These are phyloP conservation scores for Nitzschia palea DNA, from an alignment of 108 stramenopile genomes.

Conservation along the genomic window DNA sequence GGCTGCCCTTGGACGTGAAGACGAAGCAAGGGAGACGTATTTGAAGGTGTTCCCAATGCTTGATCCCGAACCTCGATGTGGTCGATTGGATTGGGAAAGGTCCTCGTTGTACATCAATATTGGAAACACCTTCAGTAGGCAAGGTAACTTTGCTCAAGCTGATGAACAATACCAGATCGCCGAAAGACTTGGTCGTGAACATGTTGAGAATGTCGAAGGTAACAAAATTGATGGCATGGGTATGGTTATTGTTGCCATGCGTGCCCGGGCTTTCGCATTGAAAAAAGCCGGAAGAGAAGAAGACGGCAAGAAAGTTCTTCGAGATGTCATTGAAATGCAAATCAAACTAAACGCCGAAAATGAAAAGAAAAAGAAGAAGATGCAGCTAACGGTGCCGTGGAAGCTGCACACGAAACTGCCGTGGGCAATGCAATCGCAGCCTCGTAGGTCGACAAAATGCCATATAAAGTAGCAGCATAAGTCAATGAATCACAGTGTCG, in stretches of 20 bases:
- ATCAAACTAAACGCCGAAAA: slow-evolving; percentile 66
- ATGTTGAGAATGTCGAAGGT: slow-evolving; percentile 69
- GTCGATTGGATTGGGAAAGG: slow-evolving; percentile 90
- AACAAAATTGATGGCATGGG: slow-evolving; percentile 83
- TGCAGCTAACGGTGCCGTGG: slow-evolving; percentile 33
- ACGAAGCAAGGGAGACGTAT: slow-evolving; percentile 78
- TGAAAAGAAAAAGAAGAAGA: slow-evolving; percentile 69
- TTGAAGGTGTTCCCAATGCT: slow-evolving; percentile 73
- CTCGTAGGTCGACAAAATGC: neutral
- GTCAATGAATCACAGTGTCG: no score
- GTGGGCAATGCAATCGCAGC: slow-evolving; percentile 1
- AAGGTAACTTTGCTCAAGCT: slow-evolving; percentile 73
- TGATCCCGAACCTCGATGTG: slow-evolving; percentile 76
- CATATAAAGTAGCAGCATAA: neutral
- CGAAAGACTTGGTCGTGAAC: slow-evolving; percentile 77
- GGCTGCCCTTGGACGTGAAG: slow-evolving; percentile 74
- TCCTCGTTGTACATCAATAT: slow-evolving; percentile 82
- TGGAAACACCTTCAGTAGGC: slow-evolving; percentile 81
- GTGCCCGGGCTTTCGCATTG: slow-evolving; percentile 78
- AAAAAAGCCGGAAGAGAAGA: slow-evolving; percentile 77
- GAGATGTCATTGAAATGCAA: slow-evolving; percentile 74
- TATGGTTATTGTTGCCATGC: slow-evolving; percentile 78
- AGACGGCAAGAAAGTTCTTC: slow-evolving; percentile 75
- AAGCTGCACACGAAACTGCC: slow-evolving; percentile 18
- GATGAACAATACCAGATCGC: slow-evolving; percentile 70